Evolutionary conservation across 73 alveolate genomes (phyloP).

Genomic region (Tetrahymena thermophila): DNA sequence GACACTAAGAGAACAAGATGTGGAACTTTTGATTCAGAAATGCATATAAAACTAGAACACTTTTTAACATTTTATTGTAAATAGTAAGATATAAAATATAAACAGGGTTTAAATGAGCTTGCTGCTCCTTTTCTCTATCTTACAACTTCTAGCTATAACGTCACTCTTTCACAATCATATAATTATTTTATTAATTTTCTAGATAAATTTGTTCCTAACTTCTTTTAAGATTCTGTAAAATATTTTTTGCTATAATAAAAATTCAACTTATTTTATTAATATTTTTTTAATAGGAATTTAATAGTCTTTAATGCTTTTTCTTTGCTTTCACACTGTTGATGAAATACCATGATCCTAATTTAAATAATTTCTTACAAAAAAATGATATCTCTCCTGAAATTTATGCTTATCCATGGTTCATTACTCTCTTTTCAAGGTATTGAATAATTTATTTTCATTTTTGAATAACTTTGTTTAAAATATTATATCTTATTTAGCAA

Average conservation of each 20-base stretch:
- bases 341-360: background rate
- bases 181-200: background rate
- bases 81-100: background rate
- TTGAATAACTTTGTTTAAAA: background rate
- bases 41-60: background rate
- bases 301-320: background rate
- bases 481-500: background rate
- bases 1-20: background rate
- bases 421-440: background rate
- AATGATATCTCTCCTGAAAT: background rate
- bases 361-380: background rate
- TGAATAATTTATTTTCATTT: no score
- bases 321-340: background rate
- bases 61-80: background rate
- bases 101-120: background rate
- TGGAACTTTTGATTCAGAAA: background rate
- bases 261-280: background rate
- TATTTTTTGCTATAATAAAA: background rate
- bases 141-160: background rate
- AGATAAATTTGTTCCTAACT: background rate
- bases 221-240: background rate
- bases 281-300: background rate
- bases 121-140: background rate
- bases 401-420: background rate
- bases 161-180: background rate